Conservation (phyloP, 345 rosid species). For the Rhizophora apiculata region DNA sequence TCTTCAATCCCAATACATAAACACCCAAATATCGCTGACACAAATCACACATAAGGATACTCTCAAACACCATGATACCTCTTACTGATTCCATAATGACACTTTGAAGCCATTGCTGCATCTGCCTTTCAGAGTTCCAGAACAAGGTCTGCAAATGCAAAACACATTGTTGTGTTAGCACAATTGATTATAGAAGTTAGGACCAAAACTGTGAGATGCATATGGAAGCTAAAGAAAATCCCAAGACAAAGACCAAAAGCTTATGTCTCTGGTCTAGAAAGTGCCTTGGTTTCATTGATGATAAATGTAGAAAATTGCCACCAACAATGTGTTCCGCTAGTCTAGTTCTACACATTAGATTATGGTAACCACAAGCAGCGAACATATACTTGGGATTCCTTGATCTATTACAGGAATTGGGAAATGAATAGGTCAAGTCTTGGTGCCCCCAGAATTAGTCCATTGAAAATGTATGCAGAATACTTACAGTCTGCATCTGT, state of each 20-base stretch:
- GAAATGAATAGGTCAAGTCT: too few species aligned
- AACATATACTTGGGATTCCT: background rate
- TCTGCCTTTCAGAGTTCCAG: constrained; percentile 57
- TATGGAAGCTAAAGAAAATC: background rate
- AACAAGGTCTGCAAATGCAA: constrained; percentile 52
- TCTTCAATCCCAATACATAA: constrained; percentile 16
- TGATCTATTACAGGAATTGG: background rate
- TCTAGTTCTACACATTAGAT: background rate
- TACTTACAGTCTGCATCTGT: constrained; percentile 86
- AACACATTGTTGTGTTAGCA: constrained; percentile 14
- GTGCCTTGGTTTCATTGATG: background rate
- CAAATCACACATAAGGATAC: constrained; percentile 8
- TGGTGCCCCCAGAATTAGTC: too few species aligned
- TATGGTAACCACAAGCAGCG: background rate
- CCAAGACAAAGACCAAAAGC: too few species aligned
- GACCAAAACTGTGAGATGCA: background rate
- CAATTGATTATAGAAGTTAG: background rate
- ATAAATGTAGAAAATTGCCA: background rate
- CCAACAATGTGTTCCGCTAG: background rate
- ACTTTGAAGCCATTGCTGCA: constrained; percentile 15
- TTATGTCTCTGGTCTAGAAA: too few species aligned
- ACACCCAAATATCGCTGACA: constrained; percentile 25
- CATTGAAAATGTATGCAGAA: background rate
- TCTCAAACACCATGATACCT: background rate
- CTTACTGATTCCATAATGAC: constrained; percentile 6